phyloP scores from a whole-genome alignment of 306 rosid species.

The Acacia crassicarpa region DNA sequence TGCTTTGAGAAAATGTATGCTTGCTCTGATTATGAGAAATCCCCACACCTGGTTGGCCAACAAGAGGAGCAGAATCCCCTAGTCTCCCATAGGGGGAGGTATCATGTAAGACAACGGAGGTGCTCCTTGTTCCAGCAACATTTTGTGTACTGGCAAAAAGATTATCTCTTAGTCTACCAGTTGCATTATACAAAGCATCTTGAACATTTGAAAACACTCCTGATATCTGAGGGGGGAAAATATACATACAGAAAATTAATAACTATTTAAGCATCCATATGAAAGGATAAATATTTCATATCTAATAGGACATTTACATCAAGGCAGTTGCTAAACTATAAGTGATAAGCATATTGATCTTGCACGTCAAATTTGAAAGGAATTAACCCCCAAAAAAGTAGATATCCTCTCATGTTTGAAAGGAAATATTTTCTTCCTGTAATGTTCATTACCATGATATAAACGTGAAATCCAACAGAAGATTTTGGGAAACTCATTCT shows the following conservation, averaged over 20 bases:
- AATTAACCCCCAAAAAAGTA: background rate
- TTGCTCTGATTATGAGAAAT: conserved; percentile 33
- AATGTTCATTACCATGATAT: background rate
- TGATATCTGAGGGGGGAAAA: conserved; percentile 57
- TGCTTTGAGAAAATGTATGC: conserved; percentile 50
- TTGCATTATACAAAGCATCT: conserved; percentile 78
- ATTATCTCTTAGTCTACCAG: conserved; percentile 82
- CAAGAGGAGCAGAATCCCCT: conserved; percentile 46
- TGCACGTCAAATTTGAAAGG: background rate
- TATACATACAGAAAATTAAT: conserved; percentile 21
- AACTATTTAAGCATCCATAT: conserved; percentile 15
- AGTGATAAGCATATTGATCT: background rate
- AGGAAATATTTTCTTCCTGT: background rate
- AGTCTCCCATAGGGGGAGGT: conserved; percentile 48
- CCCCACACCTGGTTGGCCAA: conserved; percentile 36
- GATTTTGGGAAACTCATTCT: background rate
- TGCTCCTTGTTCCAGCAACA: conserved; percentile 50
- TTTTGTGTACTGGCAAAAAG: conserved; percentile 50
- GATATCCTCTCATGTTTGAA: background rate
- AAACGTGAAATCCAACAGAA: background rate
- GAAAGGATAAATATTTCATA: background rate
- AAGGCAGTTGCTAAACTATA: background rate
- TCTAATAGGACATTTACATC: background rate
- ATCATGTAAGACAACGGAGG: conserved; percentile 30
- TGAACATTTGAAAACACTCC: conserved; percentile 82